A percentile compares a stretch with the other conserved stretches of the same genome.
phyloP scores from a whole-genome alignment of 2,329 filamentous ascomycete genomes.

The Drechslerella dactyloides region DNA sequence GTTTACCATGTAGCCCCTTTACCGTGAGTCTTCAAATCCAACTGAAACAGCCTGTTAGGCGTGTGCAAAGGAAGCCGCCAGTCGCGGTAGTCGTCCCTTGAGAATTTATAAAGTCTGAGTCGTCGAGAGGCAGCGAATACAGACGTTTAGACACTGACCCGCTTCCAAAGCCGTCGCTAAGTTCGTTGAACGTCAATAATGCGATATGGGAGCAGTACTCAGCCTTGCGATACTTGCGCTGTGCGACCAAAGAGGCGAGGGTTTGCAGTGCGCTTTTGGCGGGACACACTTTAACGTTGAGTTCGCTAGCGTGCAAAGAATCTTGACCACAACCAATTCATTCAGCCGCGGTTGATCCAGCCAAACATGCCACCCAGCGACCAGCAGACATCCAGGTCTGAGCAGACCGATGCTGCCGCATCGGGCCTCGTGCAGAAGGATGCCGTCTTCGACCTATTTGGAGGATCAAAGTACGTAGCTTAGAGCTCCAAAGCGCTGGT shows the following conservation, averaged over 20 bases:
- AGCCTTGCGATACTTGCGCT: too few species aligned
- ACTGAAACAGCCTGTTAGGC: too few species aligned
- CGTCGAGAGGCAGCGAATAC: too few species aligned
- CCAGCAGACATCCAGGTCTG: background rate
- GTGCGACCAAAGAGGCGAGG: background rate
- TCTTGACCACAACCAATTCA: background rate
- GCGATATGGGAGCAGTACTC: too few species aligned
- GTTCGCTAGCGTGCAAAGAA: background rate
- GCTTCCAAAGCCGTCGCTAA: too few species aligned
- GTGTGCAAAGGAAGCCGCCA: too few species aligned
- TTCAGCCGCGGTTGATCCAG: background rate
- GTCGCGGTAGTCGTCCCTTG: too few species aligned
- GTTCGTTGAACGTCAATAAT: too few species aligned
- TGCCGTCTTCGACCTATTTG: background rate
- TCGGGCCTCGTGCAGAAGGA: background rate
- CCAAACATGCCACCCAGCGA: background rate
- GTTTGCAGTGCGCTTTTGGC: background rate
- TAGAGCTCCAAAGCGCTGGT: background rate
- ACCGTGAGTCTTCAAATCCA: too few species aligned
- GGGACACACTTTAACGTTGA: background rate
- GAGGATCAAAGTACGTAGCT: background rate
- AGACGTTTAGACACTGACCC: too few species aligned
- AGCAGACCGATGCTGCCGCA: background rate
- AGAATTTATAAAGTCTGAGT: too few species aligned
- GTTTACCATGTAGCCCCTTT: background rate